A percentile compares a stretch with the other conserved stretches of the same genome.
Conservation (phyloP, 306 rosid genomes). For the peach (Prunus persica) region DNA sequence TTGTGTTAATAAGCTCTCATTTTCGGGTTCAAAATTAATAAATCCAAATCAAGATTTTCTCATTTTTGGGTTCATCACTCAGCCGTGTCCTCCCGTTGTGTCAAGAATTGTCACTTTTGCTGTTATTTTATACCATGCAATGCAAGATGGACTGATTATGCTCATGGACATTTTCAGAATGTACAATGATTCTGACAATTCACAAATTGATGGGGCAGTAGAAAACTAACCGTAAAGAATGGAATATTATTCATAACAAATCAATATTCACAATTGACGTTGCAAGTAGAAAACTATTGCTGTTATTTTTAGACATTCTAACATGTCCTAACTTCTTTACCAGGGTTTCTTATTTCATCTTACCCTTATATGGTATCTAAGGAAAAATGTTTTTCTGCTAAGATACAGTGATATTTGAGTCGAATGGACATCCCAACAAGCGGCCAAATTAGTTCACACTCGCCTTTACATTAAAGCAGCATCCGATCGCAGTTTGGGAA, state of each 20-base stretch:
- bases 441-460: conserved; percentile 12
- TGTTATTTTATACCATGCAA: no score
- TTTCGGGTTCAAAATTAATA: no score
- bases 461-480: conserved; percentile 19
- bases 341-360: conserved; percentile 22
- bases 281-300: background rate
- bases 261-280: background rate
- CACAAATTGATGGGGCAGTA: no score
- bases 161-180: no score
- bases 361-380: conserved; percentile 20
- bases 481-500: conserved; percentile 11
- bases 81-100: no score
- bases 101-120: no score
- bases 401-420: background rate
- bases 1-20: no score
- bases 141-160: no score
- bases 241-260: background rate
- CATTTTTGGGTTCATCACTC: no score
- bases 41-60: no score
- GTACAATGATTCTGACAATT: no score
- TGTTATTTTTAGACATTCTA: background rate
- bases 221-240: background rate
- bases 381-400: conserved; percentile 29
- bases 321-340: conserved; percentile 34
- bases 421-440: conserved; percentile 25